phyloP scores from a whole-genome alignment of 768 basidiomycete genomes.

The Lactarius evosmus region DNA sequence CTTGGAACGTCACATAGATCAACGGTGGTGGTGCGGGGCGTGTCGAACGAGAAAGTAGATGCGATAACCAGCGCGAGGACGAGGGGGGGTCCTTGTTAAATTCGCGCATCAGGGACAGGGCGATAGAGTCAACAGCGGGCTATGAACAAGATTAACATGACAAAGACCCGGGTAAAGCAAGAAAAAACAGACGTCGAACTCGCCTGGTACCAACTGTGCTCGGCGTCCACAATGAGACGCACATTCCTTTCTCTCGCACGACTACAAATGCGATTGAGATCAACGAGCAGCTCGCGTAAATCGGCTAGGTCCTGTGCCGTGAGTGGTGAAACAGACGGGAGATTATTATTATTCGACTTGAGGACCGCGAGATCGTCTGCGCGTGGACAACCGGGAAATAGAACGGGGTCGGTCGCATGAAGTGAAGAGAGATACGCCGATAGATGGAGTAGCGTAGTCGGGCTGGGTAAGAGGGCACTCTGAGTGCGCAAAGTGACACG shows the following conservation, averaged over 20 bases:
- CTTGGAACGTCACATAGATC: slow-evolving; percentile 84
- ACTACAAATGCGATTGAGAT: slow-evolving; percentile 61
- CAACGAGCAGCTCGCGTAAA: slow-evolving; percentile 57
- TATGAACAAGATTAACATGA: slow-evolving; percentile 31
- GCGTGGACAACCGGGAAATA: slow-evolving; percentile 69
- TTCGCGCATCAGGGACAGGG: slow-evolving; percentile 66
- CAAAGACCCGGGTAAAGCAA: not conserved
- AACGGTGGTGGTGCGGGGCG: slow-evolving; percentile 42
- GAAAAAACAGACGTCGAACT: slow-evolving; percentile 1
- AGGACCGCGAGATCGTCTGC: slow-evolving; percentile 58
- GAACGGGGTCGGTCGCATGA: slow-evolving; percentile 33
- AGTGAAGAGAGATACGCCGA: slow-evolving; percentile 53
- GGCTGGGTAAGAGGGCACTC: slow-evolving; percentile 69
- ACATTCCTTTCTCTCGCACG: slow-evolving; percentile 61
- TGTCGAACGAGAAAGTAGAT: not conserved
- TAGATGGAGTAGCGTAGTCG: slow-evolving; percentile 55
- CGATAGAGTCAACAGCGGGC: slow-evolving; percentile 82
- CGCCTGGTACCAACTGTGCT: slow-evolving; percentile 58
- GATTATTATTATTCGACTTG: slow-evolving; percentile 24
- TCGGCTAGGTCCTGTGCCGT: slow-evolving; percentile 54
- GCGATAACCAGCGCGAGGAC: slow-evolving; percentile 17
- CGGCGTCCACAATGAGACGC: slow-evolving; percentile 78
- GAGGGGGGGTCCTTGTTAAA: slow-evolving; percentile 54
- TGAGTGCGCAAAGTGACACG: slow-evolving; percentile 30
- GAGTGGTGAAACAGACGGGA: slow-evolving; percentile 35